Base-by-base conservation (phyloP, 208 protist species). In the Leishmania guyanensis region DNA sequence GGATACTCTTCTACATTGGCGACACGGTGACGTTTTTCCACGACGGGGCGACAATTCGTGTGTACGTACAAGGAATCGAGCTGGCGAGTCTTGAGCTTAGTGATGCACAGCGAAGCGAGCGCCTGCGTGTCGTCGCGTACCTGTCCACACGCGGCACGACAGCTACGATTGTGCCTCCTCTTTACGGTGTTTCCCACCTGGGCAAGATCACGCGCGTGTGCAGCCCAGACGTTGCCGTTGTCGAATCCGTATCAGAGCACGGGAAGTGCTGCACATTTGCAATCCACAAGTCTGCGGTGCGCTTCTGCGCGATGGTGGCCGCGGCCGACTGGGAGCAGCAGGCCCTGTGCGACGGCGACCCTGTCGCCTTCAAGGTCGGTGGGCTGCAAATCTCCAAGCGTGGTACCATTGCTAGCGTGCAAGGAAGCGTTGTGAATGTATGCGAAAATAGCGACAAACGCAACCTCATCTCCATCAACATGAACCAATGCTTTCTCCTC, bases 21-120 rank as follows among this genome's bases (percentile, higher is more conserved):
- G 95, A 98, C 77, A 94, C 90, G 26, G 74, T 98, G 17, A 98
- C 92, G 14, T 81, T 95, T 54, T 83, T 95, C 50, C 65, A 87
- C 43, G 70, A 86, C 53, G 72, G 88, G 14, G 62, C 64, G 10
- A 36, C 83, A 0, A 62, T 96, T 39, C 77, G 78, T 36, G 85
- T 95, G 14, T 95, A 91, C 75, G 72, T 88, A 53, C 84, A 87
- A 58, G 78, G 86, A 62, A 36, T 85, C 9, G 65, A 83, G 50
- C 82, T 88, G 76, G 84, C 71, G 26, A 82, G 43, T 20, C 73
- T 87, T n/a, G 56, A 58, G 76, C 81, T 92, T 39, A 70, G 77
- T 64, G 78, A 76, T 20, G 75, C 75, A 14, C 82, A 91, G 82
- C 68, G 78, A n/a, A 33, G 69, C 48, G 69, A 82, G 36, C 89